These are phyloP conservation scores for Citrus inodora DNA, from an alignment of 345 rosid genomes.

Conservation along the genomic window DNA sequence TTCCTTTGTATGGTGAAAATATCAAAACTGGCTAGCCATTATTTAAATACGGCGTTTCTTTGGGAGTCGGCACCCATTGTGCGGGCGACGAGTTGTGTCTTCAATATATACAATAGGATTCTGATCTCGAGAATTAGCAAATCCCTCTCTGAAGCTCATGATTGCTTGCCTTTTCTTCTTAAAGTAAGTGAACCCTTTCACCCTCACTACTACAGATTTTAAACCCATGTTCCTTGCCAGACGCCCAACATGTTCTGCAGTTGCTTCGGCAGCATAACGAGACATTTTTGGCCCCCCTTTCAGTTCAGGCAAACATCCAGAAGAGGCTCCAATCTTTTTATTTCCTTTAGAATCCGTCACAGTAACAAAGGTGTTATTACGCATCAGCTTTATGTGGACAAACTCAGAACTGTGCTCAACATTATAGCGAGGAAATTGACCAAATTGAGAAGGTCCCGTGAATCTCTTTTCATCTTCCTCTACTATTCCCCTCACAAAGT, in stretches of 20 bases:
- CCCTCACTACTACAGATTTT: slow-evolving; percentile 77
- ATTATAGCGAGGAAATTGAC: slow-evolving; percentile 20
- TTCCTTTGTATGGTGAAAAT: neutral
- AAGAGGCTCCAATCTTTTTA: slow-evolving; percentile 50
- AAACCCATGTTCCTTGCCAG: slow-evolving; percentile 59
- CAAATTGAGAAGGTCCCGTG: slow-evolving; percentile 2
- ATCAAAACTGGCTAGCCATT: neutral
- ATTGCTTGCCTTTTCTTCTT: slow-evolving; percentile 83
- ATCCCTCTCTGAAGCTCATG: slow-evolving; percentile 74
- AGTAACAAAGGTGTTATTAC: slow-evolving; percentile 75
- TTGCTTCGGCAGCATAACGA: slow-evolving; percentile 79
- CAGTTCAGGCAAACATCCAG: slow-evolving; percentile 52
- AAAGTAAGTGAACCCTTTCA: slow-evolving; percentile 75
- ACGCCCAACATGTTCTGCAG: slow-evolving; percentile 82
- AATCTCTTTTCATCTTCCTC: slow-evolving; percentile 33
- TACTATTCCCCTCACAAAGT: slow-evolving; percentile 46
- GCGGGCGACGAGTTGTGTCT: slow-evolving; percentile 74
- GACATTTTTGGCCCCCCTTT: slow-evolving; percentile 63
- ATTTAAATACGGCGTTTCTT: slow-evolving; percentile 66
- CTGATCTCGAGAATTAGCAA: slow-evolving; percentile 38
- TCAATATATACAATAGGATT: slow-evolving; percentile 72
- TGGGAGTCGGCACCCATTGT: slow-evolving; percentile 88
- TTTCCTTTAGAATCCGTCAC: slow-evolving; percentile 84
- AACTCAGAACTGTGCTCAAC: slow-evolving; percentile 57
- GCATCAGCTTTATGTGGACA: slow-evolving; percentile 62